Percentiles rank a stretch among this genome's conserved stretches.
Evolutionary conservation across 768 basidiomycete genomes (phyloP).

Genomic region (Leccinum variicolor): DNA sequence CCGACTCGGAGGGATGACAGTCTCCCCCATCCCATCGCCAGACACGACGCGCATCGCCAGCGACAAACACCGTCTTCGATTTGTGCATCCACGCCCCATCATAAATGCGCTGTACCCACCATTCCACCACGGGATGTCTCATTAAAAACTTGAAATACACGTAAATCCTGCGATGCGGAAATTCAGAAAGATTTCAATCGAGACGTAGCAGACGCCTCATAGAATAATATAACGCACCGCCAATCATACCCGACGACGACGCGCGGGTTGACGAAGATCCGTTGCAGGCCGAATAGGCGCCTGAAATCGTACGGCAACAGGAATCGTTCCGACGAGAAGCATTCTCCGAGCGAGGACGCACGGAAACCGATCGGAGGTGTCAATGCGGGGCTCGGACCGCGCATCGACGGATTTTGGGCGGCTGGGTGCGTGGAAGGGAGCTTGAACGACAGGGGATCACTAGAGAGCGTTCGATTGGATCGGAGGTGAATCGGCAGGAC

Average conservation of each 20-base stretch:
- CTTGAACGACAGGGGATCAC: constrained; percentile 20
- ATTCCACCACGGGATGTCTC: constrained; percentile 36
- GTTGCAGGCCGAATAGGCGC: constrained; percentile 34
- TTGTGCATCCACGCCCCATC: constrained; percentile 36
- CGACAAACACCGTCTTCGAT: constrained; percentile 28
- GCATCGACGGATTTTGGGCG: constrained; percentile 1
- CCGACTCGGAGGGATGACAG: constrained; percentile 11
- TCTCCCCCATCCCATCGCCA: constrained; percentile 22
- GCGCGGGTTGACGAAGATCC: constrained; percentile 37
- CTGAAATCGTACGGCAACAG: constrained; percentile 41
- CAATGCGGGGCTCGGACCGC: constrained; percentile 15
- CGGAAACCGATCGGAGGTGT: constrained; percentile 16
- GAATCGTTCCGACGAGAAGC: constrained; percentile 36
- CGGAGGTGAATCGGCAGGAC: constrained; percentile 38
- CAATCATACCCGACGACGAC: constrained; percentile 37
- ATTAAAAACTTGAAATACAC: constrained; percentile 35
- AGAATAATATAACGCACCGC: constrained; percentile 18
- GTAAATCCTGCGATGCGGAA: constrained; percentile 22
- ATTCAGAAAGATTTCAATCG: neutral
- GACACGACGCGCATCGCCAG: constrained; percentile 28
- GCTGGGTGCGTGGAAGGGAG: constrained; percentile 15
- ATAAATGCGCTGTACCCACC: constrained; percentile 39
- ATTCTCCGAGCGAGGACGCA: constrained; percentile 12
- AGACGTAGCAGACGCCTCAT: too few relatives aligned
- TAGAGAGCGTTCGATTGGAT: constrained; percentile 35